Base-by-base conservation (phyloP, 768 basidiomycete species). In the Tricholoma sp. region DNA sequence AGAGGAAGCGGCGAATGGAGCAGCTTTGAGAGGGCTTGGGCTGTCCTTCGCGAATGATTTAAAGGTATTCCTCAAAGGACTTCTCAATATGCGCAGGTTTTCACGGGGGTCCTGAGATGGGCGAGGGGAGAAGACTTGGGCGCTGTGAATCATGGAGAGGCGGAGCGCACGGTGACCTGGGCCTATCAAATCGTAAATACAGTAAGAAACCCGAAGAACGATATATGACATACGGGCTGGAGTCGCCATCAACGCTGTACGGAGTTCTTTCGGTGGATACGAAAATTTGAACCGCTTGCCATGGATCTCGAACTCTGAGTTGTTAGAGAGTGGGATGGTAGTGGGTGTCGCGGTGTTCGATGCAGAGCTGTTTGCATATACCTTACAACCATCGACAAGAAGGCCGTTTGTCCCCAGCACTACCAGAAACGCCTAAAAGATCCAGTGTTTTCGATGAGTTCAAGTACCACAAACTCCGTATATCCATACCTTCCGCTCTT, bases 121-220 rank as follows among this genome's bases (percentile, higher is more conserved):
- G 3, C 80, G 69, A 1, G 88, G 89, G 1, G 82, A 81, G 68
- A 89, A 88, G 4, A 91, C 86, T 61, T 88, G 81, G 0, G 86
- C 86, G 54, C 82, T 83, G 24, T 83, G 76, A 33, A 91, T 88
- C 85, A 91, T 87, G 2, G 86, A 88, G 57, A 91, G 77, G 29
- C 88, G 81, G 1, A 86, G 76, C 2, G 80, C 76, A 18, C 81
- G 76, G 50, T 75, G 75, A 20, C 66, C 65, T 18, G 64, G 72
- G 53, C 63, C 71, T 69, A 62, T 39, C 42, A 20, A 44, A 50
- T 52, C 47, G 41, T 39, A 6, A 55, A 36, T 54, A 32, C 58
- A 9, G 56, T 42, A 24, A 33, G 37, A 10, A 32, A 51, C 28
- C 31, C 2, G 10, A n/a, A 32, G 20, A 13, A 36, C 50, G 48